These are phyloP conservation scores for Monosporascus sp. DNA, from an alignment of 2,329 filamentous ascomycete genomes.

Conservation along the genomic window DNA sequence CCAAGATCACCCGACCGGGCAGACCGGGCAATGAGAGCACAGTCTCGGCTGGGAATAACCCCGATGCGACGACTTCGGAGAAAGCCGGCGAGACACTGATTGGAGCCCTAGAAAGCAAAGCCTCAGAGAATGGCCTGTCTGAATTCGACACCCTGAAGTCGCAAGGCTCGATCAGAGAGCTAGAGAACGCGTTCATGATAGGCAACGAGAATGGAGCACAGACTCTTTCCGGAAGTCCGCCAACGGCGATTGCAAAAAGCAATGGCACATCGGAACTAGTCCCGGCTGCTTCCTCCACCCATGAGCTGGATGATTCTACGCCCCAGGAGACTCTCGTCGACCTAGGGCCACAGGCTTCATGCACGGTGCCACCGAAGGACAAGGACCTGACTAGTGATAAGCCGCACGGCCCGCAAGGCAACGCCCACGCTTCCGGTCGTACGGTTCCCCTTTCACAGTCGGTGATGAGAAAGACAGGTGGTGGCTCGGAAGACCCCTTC, in stretches of 20 bases:
- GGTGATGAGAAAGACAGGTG: neutral
- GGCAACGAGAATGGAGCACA: neutral
- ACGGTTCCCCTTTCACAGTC: neutral
- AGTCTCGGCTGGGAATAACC: too few relatives aligned
- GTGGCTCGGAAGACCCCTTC: neutral
- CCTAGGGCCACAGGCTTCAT: neutral
- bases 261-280: neutral
- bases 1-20: too few relatives aligned
- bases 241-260: neutral
- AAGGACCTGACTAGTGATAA: neutral
- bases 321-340: neutral
- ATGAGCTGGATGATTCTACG: neutral
- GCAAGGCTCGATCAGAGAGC: neutral
- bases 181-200: neutral
- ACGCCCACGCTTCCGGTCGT: neutral
- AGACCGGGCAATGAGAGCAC: too few relatives aligned
- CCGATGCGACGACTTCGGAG: neutral
- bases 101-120: too few relatives aligned
- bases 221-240: neutral
- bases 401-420: neutral
- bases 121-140: too few relatives aligned
- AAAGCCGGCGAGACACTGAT: neutral
- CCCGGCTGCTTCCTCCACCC: neutral
- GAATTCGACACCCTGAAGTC: too few relatives aligned
- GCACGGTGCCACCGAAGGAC: neutral